Evolutionary conservation across 768 basidiomycete genomes (phyloP).

Genomic region (Lactifluus volemus): DNA sequence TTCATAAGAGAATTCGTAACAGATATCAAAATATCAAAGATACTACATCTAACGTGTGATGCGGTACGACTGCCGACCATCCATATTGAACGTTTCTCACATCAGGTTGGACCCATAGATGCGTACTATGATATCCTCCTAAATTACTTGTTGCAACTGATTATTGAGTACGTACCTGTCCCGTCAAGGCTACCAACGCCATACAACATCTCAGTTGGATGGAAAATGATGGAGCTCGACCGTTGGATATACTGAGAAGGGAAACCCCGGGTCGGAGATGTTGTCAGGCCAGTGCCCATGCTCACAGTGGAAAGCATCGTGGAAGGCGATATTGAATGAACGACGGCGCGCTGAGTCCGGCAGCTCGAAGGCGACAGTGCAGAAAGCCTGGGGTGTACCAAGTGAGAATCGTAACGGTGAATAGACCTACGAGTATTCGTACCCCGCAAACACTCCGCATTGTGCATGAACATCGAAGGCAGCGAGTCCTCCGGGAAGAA

Average conservation of each 20-base stretch:
- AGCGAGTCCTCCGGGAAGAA: constrained; percentile 64
- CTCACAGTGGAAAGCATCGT: constrained; percentile 36
- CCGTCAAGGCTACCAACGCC: constrained; percentile 70
- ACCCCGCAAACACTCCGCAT: constrained; percentile 81
- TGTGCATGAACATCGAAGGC: constrained; percentile 82
- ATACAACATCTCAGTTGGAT: constrained; percentile 81
- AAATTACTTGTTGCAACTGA: background rate
- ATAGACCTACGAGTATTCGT: constrained; percentile 25
- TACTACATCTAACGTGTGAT: background rate
- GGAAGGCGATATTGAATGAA: constrained; percentile 46
- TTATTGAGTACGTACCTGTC: constrained; percentile 25
- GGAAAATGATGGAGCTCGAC: constrained; percentile 62
- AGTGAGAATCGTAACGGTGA: background rate
- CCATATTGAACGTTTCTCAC: background rate
- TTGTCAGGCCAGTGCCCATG: constrained; percentile 46
- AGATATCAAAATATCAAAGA: constrained; percentile 14
- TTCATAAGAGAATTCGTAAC: background rate
- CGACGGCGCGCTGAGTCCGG: constrained; percentile 54
- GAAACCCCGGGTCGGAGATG: constrained; percentile 44
- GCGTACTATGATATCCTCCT: constrained; percentile 7
- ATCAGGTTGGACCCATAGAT: constrained; percentile 19
- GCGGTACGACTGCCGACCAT: background rate
- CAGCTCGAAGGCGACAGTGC: constrained; percentile 50
- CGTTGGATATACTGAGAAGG: constrained; percentile 55
- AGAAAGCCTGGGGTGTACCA: constrained; percentile 27